phyloP scores from a whole-genome alignment of 2,329 filamentous ascomycete genomes.

The Botryotinia narcissicola region DNA sequence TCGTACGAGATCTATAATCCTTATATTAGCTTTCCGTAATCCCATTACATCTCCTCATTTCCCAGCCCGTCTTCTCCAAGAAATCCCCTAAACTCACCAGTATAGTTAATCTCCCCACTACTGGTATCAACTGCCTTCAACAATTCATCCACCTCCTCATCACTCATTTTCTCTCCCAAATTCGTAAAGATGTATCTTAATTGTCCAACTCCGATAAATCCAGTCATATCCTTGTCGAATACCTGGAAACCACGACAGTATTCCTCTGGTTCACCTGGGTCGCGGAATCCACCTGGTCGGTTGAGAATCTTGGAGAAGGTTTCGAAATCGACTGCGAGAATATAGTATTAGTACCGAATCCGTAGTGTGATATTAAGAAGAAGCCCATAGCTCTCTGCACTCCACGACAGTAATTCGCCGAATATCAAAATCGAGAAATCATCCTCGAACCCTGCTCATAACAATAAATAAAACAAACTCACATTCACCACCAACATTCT shows the following conservation, averaged over 20 bases:
- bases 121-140: conserved; percentile 97
- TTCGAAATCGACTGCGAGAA: conserved; percentile 83
- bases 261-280: conserved; percentile 95
- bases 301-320: conserved; percentile 96
- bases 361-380: background rate
- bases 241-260: conserved; percentile 99
- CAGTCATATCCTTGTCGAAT: conserved; percentile 98
- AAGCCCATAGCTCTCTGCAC: background rate
- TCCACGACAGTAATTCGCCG: background rate
- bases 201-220: conserved; percentile 96
- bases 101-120: conserved; percentile 96
- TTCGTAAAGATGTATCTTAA: conserved; percentile 98
- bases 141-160: conserved; percentile 97
- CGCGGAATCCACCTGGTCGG: conserved; percentile 95
- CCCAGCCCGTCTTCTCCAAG: background rate
- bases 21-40: conserved; percentile 19
- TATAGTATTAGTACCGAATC: background rate
- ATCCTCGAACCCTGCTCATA: background rate
- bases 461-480: conserved; percentile 45
- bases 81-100: conserved; percentile 56
- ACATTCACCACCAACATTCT: conserved; percentile 88
- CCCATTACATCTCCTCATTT: background rate
- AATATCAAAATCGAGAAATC: background rate
- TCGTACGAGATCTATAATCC: conserved; percentile 67
- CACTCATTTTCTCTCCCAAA: conserved; percentile 97